Base-by-base conservation (phyloP, 495 filamentous ascomycete genomes). In the Xylaria acuta region DNA sequence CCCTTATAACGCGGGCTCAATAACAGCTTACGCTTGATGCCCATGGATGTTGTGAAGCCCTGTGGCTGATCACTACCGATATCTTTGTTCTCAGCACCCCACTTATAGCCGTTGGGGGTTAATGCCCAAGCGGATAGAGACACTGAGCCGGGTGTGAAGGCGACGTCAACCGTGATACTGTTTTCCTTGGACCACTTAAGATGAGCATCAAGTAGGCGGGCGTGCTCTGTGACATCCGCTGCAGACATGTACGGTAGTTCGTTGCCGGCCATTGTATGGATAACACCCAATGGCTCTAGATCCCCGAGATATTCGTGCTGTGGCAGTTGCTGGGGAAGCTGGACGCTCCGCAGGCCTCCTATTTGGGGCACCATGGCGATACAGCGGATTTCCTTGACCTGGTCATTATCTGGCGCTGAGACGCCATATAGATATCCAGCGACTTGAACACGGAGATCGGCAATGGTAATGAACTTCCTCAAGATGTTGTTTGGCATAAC, bases 401-500 rank as follows among this genome's bases (percentile, higher is more conserved):
- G 92, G 70, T 96, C 92, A 76, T 97, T 97, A 81, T 98, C 97
- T 18, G 92, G 90, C 2, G 96, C 95, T 9, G 95, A 97, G 70
- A 90, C 89, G 77, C 97, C 97, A 79, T 98, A 99, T 14, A 99
- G 87, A 79, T 97, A 99, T 32, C 94, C 97, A 2, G 95, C 93
- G 34, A 98, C 95, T 80, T 99, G 97, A 62, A 97, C 93, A 32
- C 97, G 94, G 41, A 99, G 89, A 86, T 99, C 97, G 59, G 97
- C 92, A 76, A 99, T 97, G 71, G 93, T 94, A 84, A 99, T 98
- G 88, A 99, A 99, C 66, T 94, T 92, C 87, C 97, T 98, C 77
- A 99, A 89, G 70, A 98, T 91, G 81, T 99, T 99, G 88, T 98
- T 98, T 0, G 97, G 97, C 94, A 99, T 97, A 76, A 99, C 91